Percentiles rank a stretch among this genome's conserved stretches.
These are phyloP conservation scores for Amanita rubescens DNA, from an alignment of 768 basidiomycete species.

Conservation along the genomic window DNA sequence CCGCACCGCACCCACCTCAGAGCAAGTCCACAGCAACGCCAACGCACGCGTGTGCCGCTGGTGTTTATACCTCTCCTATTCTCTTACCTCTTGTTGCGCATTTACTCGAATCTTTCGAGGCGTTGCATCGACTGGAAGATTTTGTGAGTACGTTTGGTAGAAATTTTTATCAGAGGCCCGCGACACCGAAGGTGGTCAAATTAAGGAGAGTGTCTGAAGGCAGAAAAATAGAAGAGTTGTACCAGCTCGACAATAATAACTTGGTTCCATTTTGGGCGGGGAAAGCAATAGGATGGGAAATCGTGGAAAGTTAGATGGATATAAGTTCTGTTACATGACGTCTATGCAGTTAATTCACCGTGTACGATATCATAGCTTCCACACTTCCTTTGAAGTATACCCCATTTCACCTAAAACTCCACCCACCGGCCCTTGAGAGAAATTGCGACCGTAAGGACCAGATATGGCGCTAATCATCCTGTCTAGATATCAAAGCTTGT, in stretches of 20 bases:
- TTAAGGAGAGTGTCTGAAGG: slow-evolving; percentile 34
- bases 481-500: slow-evolving; percentile 7
- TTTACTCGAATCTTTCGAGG: slow-evolving; percentile 80
- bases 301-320: slow-evolving; percentile 19
- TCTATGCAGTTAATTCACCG: not conserved
- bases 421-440: slow-evolving; percentile 65
- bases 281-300: slow-evolving; percentile 69
- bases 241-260: slow-evolving; percentile 37
- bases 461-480: slow-evolving; percentile 75
- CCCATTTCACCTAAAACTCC: slow-evolving; percentile 64
- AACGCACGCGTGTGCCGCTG: slow-evolving; percentile 78
- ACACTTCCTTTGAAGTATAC: slow-evolving; percentile 53
- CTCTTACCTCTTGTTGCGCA: slow-evolving; percentile 87
- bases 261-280: slow-evolving; percentile 89
- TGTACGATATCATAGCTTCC: slow-evolving; percentile 44
- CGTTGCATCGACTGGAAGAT: slow-evolving; percentile 70
- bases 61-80: slow-evolving; percentile 91
- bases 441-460: slow-evolving; percentile 69
- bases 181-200: slow-evolving; percentile 25
- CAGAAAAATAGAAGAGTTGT: slow-evolving; percentile 39
- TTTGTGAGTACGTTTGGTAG: slow-evolving; percentile 81
- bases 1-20: slow-evolving; percentile 79
- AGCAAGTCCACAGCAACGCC: slow-evolving; percentile 68
- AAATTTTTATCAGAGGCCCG: slow-evolving; percentile 57
- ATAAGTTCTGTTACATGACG: not conserved